Percentiles rank a stretch among this genome's conserved stretches.
phyloP scores from a whole-genome alignment of 768 basidiomycete genomes.

The Cystofilobasidium capitatum region DNA sequence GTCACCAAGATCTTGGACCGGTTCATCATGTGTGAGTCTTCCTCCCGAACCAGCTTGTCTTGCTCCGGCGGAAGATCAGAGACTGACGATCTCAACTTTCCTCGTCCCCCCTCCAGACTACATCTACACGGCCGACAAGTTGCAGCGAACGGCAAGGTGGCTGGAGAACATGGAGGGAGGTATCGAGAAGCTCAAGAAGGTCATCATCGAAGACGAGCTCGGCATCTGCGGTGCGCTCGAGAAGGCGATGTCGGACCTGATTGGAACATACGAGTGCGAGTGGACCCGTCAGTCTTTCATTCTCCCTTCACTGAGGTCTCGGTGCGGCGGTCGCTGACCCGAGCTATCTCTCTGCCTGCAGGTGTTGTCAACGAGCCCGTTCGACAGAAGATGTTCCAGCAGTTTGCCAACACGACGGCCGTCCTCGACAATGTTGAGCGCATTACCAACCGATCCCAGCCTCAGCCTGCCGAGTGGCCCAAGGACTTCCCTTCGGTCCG shows the following conservation, averaged over 20 bases:
- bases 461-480: conserved; percentile 60
- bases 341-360: not conserved
- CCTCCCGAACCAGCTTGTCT: not conserved
- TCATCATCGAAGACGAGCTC: conserved; percentile 60
- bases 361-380: conserved; percentile 50
- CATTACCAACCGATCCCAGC: conserved; percentile 54
- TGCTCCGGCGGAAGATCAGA: conserved; percentile 18
- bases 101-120: conserved; percentile 39
- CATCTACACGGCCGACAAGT: conserved; percentile 61
- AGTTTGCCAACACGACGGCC: conserved; percentile 56
- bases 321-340: not conserved
- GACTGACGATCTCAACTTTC: conserved; percentile 16
- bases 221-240: conserved; percentile 64
- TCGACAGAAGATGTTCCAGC: conserved; percentile 48
- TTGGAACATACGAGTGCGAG: conserved; percentile 59
- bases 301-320: not conserved
- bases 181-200: conserved; percentile 55
- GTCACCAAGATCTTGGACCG: conserved; percentile 56
- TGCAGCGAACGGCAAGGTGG: conserved; percentile 66
- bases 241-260: conserved; percentile 54
- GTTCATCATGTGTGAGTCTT: conserved; percentile 48
- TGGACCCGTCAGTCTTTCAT: conserved; percentile 44
- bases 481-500: conserved; percentile 45
- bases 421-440: conserved; percentile 42
- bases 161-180: conserved; percentile 61